Evolutionary conservation across 108 stramenopile species (phyloP), one percentile per base, ranked within the genome.

Genomic region (Conticribra weissflogii): DNA sequence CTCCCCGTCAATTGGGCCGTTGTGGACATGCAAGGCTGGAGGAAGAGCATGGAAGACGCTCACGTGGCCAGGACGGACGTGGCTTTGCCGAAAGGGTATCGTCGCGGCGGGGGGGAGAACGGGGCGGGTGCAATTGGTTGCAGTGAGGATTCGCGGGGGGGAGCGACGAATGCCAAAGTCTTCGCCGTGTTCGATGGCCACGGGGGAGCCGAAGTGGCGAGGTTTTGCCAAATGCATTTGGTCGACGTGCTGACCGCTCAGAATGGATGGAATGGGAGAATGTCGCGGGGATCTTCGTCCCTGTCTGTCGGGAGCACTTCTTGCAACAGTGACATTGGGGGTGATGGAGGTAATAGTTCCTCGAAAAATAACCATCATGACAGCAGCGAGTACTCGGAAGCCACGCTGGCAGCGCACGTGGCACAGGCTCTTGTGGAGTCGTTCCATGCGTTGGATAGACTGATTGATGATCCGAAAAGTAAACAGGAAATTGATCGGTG

Each of bases 1-100:
- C 49, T 72, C 3, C 86, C 94, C 30, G 69, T 87, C 22, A 60
- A 73, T 31, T 95, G 90, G 89, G 86, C 82, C 32, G 89, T 92
- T 1, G 87, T 89, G 3, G 91, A 92, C 64, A 97, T 97, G 96
- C 95, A 98, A 67, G 98, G 98, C 3, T 99, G 98, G 98, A 82
- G 98, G 58, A 96, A 95, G 61, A 77, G 79, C 76, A 97, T 97
- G 98, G 98, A 99, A 75, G 98, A 99, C 74, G 95, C 97, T 2
- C 98, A 99, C 73, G 79, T 98, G 16, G 91, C 96, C 16, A 66
- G 74, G 45, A 86, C 92, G 0, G 82, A 84, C 28, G 58, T 94
- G 17, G 45, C 76, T 28, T 51, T 74, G 16, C 60, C 82, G n/a
- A n/a, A n/a, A 0, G 33, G 36, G 17, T 45, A 22, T 12, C n/a